Evolutionary conservation across 108 stramenopile species (phyloP).

Genomic region (Nitzschia palea): DNA sequence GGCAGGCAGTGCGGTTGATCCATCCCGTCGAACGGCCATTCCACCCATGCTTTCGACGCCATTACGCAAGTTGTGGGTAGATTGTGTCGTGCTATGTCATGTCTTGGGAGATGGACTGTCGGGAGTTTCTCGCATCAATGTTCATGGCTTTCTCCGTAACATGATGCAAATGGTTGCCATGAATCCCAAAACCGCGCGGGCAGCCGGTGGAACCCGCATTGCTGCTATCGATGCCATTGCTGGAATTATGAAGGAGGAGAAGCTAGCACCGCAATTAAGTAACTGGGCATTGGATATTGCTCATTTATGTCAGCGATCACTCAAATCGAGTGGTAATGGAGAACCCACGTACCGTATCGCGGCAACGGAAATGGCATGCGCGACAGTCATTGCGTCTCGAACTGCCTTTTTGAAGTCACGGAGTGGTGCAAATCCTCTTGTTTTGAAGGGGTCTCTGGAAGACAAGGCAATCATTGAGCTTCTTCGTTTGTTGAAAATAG

Average conservation of each 20-base stretch:
- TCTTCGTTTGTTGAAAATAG: conserved; percentile 66
- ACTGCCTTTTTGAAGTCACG: conserved; percentile 30
- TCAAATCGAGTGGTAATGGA: conserved; percentile 62
- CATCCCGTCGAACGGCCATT: conserved; percentile 33
- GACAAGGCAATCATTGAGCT: conserved; percentile 65
- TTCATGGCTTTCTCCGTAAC: conserved; percentile 55
- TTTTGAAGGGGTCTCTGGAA: conserved; percentile 67
- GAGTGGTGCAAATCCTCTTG: conserved; percentile 31
- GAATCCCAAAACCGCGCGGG: conserved; percentile 72
- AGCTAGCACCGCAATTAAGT: conserved; percentile 49
- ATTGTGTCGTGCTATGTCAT: conserved; percentile 79
- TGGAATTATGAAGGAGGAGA: conserved; percentile 46
- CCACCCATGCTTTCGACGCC: conserved; percentile 78
- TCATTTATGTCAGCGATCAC: conserved; percentile 58
- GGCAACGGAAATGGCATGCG: conserved; percentile 54
- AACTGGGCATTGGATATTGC: conserved; percentile 75
- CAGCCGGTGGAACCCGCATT: conserved; percentile 73
- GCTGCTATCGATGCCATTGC: conserved; percentile 72
- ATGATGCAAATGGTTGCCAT: conserved; percentile 72
- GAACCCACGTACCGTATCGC: conserved; percentile 78
- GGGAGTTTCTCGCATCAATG: conserved; percentile 65
- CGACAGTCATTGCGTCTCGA: conserved; percentile 67
- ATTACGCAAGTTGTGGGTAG: conserved; percentile 71
- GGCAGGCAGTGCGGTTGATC: conserved; percentile 14
- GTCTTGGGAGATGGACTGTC: conserved; percentile 60